Evolutionary conservation across 1,284 basidiomycete species (phyloP).

Genomic region (Albatrellus sp.): DNA sequence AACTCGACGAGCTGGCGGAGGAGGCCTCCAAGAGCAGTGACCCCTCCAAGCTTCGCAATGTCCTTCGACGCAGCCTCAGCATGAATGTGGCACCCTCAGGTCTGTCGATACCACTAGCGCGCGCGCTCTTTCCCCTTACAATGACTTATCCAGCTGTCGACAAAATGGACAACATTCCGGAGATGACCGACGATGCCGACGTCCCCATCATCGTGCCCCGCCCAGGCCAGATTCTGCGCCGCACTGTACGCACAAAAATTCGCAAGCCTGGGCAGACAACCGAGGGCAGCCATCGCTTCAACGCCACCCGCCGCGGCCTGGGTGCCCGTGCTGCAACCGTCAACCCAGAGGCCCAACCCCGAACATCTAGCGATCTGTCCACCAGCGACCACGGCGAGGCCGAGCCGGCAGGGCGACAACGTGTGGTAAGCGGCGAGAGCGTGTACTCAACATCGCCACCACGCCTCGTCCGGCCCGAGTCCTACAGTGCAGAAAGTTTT

Average conservation of each 20-base stretch:
- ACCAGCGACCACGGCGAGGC: slow-evolving; percentile 56
- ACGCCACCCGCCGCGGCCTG: slow-evolving; percentile 35
- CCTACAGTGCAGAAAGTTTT: slow-evolving; percentile 64
- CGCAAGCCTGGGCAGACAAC: slow-evolving; percentile 74
- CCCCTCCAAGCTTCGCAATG: slow-evolving; percentile 70
- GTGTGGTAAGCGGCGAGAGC: slow-evolving; percentile 14
- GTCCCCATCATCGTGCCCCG: slow-evolving; percentile 82
- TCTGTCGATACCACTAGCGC: slow-evolving; percentile 29
- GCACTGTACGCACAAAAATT: slow-evolving; percentile 90
- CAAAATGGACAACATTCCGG: slow-evolving; percentile 51
- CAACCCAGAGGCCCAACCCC: slow-evolving; percentile 20
- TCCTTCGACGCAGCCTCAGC: slow-evolving; percentile 81
- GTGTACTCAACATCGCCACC: slow-evolving; percentile 13
- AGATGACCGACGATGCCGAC: slow-evolving; percentile 71
- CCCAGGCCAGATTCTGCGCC: slow-evolving; percentile 81
- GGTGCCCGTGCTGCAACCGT: slow-evolving; percentile 18
- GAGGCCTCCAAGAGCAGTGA: slow-evolving; percentile 77
- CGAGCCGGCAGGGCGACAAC: slow-evolving; percentile 16
- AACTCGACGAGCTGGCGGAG: slow-evolving; percentile 85
- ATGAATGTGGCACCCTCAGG: slow-evolving; percentile 77
- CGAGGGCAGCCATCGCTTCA: slow-evolving; percentile 75
- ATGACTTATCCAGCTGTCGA: slow-evolving; percentile 39
- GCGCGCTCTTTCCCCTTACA: slow-evolving; percentile 2
- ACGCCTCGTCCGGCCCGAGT: slow-evolving; percentile 38
- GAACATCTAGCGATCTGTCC: slow-evolving; percentile 53